A percentile compares a stretch with the other conserved stretches of the same genome.
These are phyloP conservation scores for Lentinula lateritia DNA, from an alignment of 768 basidiomycete species.

Conservation along the genomic window DNA sequence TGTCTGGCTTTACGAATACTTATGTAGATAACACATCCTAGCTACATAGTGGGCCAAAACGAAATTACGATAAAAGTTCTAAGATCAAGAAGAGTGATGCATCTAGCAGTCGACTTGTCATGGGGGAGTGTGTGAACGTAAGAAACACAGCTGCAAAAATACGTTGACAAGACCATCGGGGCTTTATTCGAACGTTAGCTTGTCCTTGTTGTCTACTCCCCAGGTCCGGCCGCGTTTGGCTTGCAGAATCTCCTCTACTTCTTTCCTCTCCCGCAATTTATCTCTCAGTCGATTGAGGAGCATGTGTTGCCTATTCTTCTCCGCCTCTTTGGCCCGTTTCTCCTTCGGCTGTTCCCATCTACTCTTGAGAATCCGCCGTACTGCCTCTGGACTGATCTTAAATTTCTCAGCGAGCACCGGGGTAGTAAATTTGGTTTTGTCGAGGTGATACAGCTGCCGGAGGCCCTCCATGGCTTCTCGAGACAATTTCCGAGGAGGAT, in stretches of 20 bases:
- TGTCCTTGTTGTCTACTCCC: constrained; percentile 25
- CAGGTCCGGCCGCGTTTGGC: constrained; percentile 16
- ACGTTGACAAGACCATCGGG: not conserved
- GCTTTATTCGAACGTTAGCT: constrained; percentile 34
- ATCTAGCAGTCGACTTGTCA: not conserved
- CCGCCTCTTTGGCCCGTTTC: constrained; percentile 41
- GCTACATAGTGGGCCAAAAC: not conserved
- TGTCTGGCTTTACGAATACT: not conserved
- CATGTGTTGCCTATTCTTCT: constrained; percentile 41
- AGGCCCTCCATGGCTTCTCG: constrained; percentile 82
- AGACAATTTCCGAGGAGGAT: constrained; percentile 74
- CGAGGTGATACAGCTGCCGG: constrained; percentile 56
- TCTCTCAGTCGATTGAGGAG: constrained; percentile 36
- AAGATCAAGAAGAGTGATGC: not conserved
- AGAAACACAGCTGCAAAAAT: not conserved
- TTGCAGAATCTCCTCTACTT: constrained; percentile 26
- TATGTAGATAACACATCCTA: not conserved
- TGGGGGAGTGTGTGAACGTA: not conserved
- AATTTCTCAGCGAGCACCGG: constrained; percentile 71
- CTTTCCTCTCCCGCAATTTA: constrained; percentile 35
- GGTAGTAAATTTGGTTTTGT: constrained; percentile 61
- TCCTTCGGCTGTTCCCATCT: constrained; percentile 60
- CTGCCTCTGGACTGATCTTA: constrained; percentile 75
- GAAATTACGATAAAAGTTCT: not conserved
- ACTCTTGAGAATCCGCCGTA: constrained; percentile 73